Evolutionary conservation across 345 rosid genomes (phyloP), one percentile per base, ranked within the genome.

Genomic region (Bruguiera sexangula): DNA sequence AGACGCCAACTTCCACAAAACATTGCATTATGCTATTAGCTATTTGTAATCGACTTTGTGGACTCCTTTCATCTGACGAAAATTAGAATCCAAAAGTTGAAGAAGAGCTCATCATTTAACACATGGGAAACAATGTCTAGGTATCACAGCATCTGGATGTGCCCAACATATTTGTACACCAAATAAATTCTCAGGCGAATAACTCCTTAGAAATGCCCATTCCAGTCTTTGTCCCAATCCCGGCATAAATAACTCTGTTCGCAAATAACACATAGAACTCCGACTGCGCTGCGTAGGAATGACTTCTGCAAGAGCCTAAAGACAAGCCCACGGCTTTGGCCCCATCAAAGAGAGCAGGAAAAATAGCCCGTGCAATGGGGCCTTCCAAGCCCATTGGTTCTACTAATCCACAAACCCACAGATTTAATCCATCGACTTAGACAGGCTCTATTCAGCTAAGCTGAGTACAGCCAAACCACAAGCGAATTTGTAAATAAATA

Each of bases 141-240:
- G 11, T 7, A 34, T 34, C 58, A n/a, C 76, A 60, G 80, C 71
- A 57, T 94, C 97, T 24, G 96, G 92, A 74, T 74, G 82, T 58
- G 93, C 84, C 32, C 96, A 92, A 63, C 99, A 92, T 79, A 90
- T 89, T 80, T 92, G 97, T 58, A 94, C 97, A n/a, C 91, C 97
- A 83, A 94, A 94, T 76, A 92, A 68, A 78, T 88, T 96, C 78
- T 92, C 97, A 1, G 91, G 88, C 29, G 87, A 76, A 85, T 92
- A 96, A 16, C 93, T 84, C 70, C 97, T 88, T 68, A 86, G 82
- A 79, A 94, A 75, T 65, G 96, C 99, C 99, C 97, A 89, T 72
- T 94, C 96, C 26, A 97, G 88, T 81, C 92, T 96, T 85, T 88
- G 96, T 51, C 96, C 97, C 97, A 89, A 66, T 32, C 65, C 61